Conservation (phyloP, 805 yeast species). For the Kregervanrija delftensis region DNA sequence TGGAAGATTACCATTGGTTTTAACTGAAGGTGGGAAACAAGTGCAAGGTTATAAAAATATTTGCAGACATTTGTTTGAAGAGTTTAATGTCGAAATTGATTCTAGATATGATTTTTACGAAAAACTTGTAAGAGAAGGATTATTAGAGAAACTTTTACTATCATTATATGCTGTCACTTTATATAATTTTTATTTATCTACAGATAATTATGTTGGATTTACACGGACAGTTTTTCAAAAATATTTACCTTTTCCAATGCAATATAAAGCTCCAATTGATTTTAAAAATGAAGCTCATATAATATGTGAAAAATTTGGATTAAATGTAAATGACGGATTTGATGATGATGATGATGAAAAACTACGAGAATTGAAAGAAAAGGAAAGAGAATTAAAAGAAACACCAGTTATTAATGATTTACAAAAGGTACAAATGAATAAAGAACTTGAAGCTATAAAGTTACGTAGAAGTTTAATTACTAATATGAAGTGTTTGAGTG, state of each 20-base stretch:
- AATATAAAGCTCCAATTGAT: slow-evolving; percentile 57
- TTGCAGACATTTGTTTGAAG: slow-evolving; percentile 10
- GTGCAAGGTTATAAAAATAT: slow-evolving; percentile 39
- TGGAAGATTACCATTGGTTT: slow-evolving; percentile 39
- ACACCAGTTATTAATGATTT: slow-evolving; percentile 24
- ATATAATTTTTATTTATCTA: slow-evolving; percentile 51
- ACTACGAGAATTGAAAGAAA: slow-evolving; percentile 18
- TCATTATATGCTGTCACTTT: slow-evolving; percentile 42
- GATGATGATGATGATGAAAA: slow-evolving; percentile 22
- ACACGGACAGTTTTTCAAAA: slow-evolving; percentile 48
- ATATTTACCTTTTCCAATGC: slow-evolving; percentile 65
- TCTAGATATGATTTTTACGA: slow-evolving; percentile 3
- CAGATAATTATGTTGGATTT: slow-evolving; percentile 51
- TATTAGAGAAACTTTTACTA: slow-evolving; percentile 34
- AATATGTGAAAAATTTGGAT: slow-evolving; percentile 27
- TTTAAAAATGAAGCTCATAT: slow-evolving; percentile 29
- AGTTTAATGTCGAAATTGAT: no score
- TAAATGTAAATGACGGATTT: slow-evolving; percentile 25
- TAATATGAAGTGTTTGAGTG: slow-evolving; percentile 24
- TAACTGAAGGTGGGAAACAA: slow-evolving; percentile 12
- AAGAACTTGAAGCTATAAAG: slow-evolving; percentile 17
- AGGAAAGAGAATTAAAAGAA: slow-evolving; percentile 18
- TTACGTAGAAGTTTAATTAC: slow-evolving; percentile 22
- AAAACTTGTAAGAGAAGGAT: slow-evolving; percentile 37
- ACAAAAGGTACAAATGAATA: slow-evolving; percentile 20